phyloP scores from a whole-genome alignment of 768 basidiomycete species.

The Tubosaeta sp. region DNA sequence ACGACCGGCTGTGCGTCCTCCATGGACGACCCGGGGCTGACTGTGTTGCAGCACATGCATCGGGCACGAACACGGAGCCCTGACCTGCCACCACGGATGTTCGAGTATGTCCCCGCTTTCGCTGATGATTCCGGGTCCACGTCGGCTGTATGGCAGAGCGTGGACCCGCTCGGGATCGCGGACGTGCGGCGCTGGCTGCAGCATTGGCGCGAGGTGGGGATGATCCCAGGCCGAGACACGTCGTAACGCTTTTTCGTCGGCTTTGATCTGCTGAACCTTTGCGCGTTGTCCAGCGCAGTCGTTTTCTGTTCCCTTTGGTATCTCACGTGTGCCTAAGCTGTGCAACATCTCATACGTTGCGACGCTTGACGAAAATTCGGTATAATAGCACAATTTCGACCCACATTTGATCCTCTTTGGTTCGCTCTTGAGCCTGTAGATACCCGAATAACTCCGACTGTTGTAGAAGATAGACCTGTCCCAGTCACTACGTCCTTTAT shows the following conservation, averaged over 20 bases:
- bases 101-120: background rate
- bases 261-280: too few relatives aligned
- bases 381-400: too few relatives aligned
- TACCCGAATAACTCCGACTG: too few relatives aligned
- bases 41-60: background rate
- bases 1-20: background rate
- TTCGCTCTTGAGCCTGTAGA: too few relatives aligned
- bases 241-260: background rate
- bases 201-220: background rate
- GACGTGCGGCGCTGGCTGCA: background rate
- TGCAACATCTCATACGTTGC: too few relatives aligned
- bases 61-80: background rate
- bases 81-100: background rate
- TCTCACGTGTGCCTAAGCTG: too few relatives aligned
- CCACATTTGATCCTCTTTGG: too few relatives aligned
- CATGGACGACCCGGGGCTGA: background rate
- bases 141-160: background rate
- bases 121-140: background rate
- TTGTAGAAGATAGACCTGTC: too few relatives aligned
- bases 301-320: too few relatives aligned
- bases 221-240: background rate
- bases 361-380: too few relatives aligned
- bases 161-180: background rate
- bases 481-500: too few relatives aligned
- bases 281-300: too few relatives aligned